phyloP scores from a whole-genome alignment of 2,329 filamentous ascomycete species.

The Paracorniculantispora psalliotae region DNA sequence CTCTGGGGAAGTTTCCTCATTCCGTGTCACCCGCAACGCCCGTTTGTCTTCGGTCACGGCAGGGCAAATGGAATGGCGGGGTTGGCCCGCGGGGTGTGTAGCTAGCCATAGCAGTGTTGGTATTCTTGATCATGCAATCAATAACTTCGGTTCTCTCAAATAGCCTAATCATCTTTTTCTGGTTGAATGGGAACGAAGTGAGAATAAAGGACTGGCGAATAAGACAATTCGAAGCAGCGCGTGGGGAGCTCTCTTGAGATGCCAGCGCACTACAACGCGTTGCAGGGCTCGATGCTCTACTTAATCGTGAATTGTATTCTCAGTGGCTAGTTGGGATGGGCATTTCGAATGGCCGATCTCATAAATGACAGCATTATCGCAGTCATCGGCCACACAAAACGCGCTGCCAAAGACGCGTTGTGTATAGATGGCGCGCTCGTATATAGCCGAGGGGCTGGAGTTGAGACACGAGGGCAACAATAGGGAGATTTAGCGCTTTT shows the following conservation, averaged over 20 bases:
- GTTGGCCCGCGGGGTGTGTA: not conserved
- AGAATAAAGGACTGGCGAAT: not conserved
- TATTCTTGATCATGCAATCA: no score
- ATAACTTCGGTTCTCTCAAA: no score
- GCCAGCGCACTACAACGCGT: no score
- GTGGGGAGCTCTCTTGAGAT: no score
- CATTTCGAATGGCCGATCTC: not conserved
- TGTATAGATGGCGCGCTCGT: not conserved
- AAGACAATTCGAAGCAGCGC: not conserved
- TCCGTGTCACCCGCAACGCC: not conserved
- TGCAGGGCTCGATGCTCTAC: not conserved
- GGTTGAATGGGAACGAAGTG: not conserved
- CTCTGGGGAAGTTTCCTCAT: not conserved
- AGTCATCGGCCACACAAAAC: no score
- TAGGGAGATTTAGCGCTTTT: not conserved
- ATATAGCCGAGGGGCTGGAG: not conserved
- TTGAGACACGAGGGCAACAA: constrained; percentile 8
- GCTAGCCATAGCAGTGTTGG: not conserved
- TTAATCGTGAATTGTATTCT: not conserved
- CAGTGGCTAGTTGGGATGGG: not conserved
- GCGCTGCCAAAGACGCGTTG: not conserved
- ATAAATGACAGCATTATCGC: no score
- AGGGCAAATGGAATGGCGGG: not conserved
- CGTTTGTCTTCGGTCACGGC: not conserved
- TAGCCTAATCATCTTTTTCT: no score